Conservation (phyloP, 305 asterid genomes). For the Solanum hybrid region DNA sequence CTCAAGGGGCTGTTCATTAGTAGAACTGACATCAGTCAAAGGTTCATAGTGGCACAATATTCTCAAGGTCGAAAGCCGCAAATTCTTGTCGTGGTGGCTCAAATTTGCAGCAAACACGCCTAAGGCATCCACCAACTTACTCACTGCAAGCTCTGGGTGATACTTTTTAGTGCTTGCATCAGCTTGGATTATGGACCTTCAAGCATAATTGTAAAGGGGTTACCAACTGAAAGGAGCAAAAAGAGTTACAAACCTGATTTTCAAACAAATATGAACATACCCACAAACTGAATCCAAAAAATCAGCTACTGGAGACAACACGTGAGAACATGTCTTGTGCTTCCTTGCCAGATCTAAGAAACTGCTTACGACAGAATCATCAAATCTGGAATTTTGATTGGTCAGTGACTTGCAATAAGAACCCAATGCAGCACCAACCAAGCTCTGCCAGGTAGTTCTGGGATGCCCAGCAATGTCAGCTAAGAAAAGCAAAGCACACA, state of each 20-base stretch:
- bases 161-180: constrained; percentile 28
- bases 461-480: constrained; percentile 34
- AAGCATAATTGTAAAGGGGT: constrained; percentile 20
- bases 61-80: constrained; percentile 76
- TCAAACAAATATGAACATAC: constrained; percentile 30
- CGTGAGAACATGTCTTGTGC: constrained; percentile 55
- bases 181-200: constrained; percentile 31
- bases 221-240: constrained; percentile 6
- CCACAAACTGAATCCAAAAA: constrained; percentile 51
- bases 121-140: constrained; percentile 38
- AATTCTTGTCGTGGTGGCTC: constrained; percentile 44
- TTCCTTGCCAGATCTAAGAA: constrained; percentile 62
- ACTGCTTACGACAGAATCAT: constrained; percentile 34
- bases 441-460: constrained; percentile 46
- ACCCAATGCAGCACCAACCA: constrained; percentile 65
- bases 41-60: constrained; percentile 76
- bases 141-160: constrained; percentile 44
- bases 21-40: constrained; percentile 20
- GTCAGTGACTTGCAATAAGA: constrained; percentile 44
- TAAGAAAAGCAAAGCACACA: constrained; percentile 4
- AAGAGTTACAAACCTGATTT: background rate
- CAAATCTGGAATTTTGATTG: constrained; percentile 26
- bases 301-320: constrained; percentile 79
- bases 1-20: constrained; percentile 28
- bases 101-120: constrained; percentile 56